Evolutionary conservation across 768 basidiomycete species (phyloP), one percentile per base, ranked within the genome.

Genomic region (Coprinellus aureogranulatus): DNA sequence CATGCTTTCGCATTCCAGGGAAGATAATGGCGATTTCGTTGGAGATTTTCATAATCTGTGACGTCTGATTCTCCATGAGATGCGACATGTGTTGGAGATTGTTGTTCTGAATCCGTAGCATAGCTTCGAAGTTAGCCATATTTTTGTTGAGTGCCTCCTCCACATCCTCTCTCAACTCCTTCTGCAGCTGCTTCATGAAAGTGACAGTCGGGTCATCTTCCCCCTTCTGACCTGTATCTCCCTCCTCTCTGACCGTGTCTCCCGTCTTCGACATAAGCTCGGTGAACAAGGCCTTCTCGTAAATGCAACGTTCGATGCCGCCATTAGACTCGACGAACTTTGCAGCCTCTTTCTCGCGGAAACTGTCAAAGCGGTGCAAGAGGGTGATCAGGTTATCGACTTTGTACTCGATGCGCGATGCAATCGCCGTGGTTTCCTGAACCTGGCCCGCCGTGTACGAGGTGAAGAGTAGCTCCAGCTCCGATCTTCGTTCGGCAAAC

Each of bases 31-130:
- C 64, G n/a, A 52, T 52, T 12, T 52, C 31, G 22, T 39, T 52
- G 1, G 50, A 52, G 3, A 52, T 37, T 20, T 52, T 52, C 45
- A 81, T 75, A 22, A 81, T 72, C 39, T 73, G 69, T 26, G 79
- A 69, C 53, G 62, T 68, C 66, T 70, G 73, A 18, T 61, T 55
- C 20, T 67, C 65, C 4, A 74, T 60, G 1, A 64, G 54, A 9
- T 74, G 70, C 20, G 60, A 46, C 11, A 76, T 57, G 58, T 75
- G 77, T 46, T 74, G 72, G 16, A 52, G n/a, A 23, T 52, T 52
- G 34, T 52, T 52, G 53, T 70, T 71, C 64, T 79, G 78, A 52
- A 80, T 70, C n/a, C 74, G 72, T 46, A 81, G 72, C 60, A 81
- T 81, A 37, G 70, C 66, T 48, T 79, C 75, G 56, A 82, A 83